Evolutionary conservation across 306 rosid species (phyloP).

Genomic region (Carpinus fangiana): DNA sequence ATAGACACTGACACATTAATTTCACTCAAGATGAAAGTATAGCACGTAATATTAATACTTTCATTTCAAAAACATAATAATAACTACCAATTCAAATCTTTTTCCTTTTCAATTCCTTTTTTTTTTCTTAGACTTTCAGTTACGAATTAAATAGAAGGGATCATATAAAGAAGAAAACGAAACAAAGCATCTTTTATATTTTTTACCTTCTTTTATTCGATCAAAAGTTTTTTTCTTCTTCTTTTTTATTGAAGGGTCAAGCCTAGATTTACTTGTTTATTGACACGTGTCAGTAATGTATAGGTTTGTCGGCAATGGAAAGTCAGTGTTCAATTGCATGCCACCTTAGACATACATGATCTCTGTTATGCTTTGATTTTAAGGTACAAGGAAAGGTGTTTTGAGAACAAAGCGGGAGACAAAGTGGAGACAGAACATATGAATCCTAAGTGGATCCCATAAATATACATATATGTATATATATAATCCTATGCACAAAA

Average conservation of each 20-base stretch:
- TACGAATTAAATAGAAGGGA: neutral
- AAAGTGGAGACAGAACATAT: slow-evolving; percentile 58
- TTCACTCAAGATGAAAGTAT: too few relatives aligned
- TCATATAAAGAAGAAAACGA: neutral
- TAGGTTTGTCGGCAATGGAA: slow-evolving; percentile 39
- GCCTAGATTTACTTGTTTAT: slow-evolving; percentile 1
- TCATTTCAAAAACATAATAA: too few relatives aligned
- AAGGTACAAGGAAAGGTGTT: slow-evolving; percentile 29
- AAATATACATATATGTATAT: slow-evolving; percentile 5
- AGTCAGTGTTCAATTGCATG: slow-evolving; percentile 31
- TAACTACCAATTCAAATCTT: too few relatives aligned
- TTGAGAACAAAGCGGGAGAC: slow-evolving; percentile 51
- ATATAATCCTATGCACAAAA: neutral
- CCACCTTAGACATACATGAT: slow-evolving; percentile 5
- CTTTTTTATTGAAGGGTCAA: neutral
- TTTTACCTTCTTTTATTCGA: neutral
- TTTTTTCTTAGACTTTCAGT: neutral
- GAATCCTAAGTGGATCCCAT: slow-evolving; percentile 65
- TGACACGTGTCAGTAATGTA: slow-evolving; percentile 26
- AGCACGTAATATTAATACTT: too few relatives aligned
- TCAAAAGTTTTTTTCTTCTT: neutral
- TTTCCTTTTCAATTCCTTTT: neutral
- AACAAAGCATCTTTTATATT: neutral
- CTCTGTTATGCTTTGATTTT: slow-evolving; percentile 32
- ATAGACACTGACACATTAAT: too few relatives aligned